Evolutionary conservation across 192 early-diverging fungal species (phyloP).

Genomic region (Jimgerdemannia flammicorona): DNA sequence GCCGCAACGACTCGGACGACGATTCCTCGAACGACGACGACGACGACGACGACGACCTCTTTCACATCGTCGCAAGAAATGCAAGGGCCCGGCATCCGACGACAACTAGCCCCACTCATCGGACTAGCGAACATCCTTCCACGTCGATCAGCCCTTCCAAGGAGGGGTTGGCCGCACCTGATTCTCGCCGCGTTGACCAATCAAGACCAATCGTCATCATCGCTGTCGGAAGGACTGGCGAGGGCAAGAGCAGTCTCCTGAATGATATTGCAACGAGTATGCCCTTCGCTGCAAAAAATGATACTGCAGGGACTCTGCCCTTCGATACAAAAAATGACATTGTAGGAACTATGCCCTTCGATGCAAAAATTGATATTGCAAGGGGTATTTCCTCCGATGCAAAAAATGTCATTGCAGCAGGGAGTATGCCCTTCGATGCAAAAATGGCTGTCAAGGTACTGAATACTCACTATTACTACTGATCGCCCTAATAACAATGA

Average conservation of each 20-base stretch:
- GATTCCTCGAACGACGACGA: background rate
- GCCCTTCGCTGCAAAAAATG: no score
- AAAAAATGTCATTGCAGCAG: background rate
- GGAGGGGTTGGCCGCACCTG: background rate
- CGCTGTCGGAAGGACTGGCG: slow-evolving; percentile 1
- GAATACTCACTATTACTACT: background rate
- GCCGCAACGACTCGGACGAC: background rate
- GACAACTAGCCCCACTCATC: background rate
- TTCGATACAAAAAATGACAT: no score
- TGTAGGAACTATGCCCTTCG: background rate
- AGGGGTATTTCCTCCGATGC: no score
- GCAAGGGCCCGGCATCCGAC: background rate
- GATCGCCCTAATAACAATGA: no score
- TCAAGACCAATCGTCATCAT: background rate
- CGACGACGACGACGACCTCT: background rate
- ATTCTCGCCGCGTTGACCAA: background rate
- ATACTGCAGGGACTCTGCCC: no score
- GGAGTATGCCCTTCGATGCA: background rate
- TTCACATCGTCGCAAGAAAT: background rate
- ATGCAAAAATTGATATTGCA: no score
- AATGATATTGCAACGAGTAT: background rate
- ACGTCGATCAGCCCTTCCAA: background rate
- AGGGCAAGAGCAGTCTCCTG: background rate
- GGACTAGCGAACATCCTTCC: background rate
- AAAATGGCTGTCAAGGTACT: slow-evolving; percentile 1